Evolutionary conservation across 2,329 filamentous ascomycete genomes (phyloP).

Genomic region (Diaporthe vaccinii): DNA sequence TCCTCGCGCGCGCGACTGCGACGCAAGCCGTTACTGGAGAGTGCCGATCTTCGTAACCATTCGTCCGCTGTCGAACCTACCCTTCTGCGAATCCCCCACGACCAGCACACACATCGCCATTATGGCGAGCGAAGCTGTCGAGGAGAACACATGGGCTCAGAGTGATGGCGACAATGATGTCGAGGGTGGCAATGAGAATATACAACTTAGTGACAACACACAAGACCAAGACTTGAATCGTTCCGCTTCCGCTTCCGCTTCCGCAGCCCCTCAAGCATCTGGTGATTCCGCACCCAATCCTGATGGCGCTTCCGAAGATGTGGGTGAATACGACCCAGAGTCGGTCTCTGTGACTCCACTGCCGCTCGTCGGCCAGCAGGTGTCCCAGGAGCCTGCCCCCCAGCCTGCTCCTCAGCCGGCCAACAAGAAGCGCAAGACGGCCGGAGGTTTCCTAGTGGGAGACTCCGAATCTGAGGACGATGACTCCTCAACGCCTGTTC

Average conservation of each 20-base stretch:
- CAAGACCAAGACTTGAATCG: conserved; percentile 57
- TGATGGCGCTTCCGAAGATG: conserved; percentile 63
- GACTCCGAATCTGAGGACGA: conserved; percentile 71
- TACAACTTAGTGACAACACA: conserved; percentile 63
- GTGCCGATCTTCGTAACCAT: conserved; percentile 6
- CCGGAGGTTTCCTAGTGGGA: conserved; percentile 71
- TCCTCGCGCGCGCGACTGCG: conserved; percentile 2
- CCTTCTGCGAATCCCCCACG: conserved; percentile 4
- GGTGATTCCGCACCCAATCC: conserved; percentile 60
- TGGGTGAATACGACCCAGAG: conserved; percentile 70
- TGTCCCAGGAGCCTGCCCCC: conserved; percentile 46
- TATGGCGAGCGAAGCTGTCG: conserved; percentile 39
- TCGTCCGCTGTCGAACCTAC: conserved; percentile 9
- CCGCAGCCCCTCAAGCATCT: conserved; percentile 60
- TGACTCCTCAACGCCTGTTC: conserved; percentile 45
- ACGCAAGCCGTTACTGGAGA: background rate
- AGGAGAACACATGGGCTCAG: conserved; percentile 63
- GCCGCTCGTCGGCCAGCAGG: conserved; percentile 33
- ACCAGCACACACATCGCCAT: conserved; percentile 36
- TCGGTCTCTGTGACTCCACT: conserved; percentile 59
- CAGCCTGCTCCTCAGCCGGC: conserved; percentile 47
- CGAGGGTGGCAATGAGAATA: conserved; percentile 53
- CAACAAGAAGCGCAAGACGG: conserved; percentile 70
- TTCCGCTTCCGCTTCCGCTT: conserved; percentile 50
- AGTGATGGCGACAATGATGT: conserved; percentile 68